Evolutionary conservation across 495 filamentous ascomycete genomes (phyloP).

Genomic region (Glutinoglossum americanum): DNA sequence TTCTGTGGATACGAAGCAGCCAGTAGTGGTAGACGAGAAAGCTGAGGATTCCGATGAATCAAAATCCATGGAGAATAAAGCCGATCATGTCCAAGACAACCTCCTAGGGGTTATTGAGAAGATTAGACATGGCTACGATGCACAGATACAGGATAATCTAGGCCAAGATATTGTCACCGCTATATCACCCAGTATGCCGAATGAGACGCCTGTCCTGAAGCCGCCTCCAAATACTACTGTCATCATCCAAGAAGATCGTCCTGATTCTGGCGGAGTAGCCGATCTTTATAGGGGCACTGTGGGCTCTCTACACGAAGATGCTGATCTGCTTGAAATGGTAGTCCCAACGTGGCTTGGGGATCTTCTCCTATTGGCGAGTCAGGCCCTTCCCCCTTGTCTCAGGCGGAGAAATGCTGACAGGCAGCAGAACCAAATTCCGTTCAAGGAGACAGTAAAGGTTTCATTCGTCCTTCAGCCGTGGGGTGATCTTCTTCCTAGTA

Average conservation of each 20-base stretch:
- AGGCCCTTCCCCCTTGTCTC: background rate
- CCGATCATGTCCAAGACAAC: constrained; percentile 65
- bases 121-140: constrained; percentile 58
- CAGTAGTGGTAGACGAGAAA: constrained; percentile 56
- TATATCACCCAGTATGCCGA: constrained; percentile 56
- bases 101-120: constrained; percentile 62
- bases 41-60: constrained; percentile 48
- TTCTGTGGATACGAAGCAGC: constrained; percentile 45
- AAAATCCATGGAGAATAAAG: constrained; percentile 36
- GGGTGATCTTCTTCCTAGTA: constrained; percentile 44
- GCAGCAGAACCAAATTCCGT: constrained; percentile 51
- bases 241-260: constrained; percentile 85
- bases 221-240: constrained; percentile 62
- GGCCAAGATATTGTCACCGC: constrained; percentile 33
- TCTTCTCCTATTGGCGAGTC: constrained; percentile 48
- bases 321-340: constrained; percentile 60
- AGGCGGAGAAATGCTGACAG: background rate
- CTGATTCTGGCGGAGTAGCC: constrained; percentile 67
- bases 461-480: constrained; percentile 78
- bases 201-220: constrained; percentile 68
- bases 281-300: constrained; percentile 85
- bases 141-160: constrained; percentile 34
- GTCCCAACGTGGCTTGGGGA: constrained; percentile 87
- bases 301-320: constrained; percentile 49
- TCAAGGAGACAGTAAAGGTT: constrained; percentile 85